Base-by-base conservation (phyloP, 2,329 filamentous ascomycete species). In the Penicillium sp. region DNA sequence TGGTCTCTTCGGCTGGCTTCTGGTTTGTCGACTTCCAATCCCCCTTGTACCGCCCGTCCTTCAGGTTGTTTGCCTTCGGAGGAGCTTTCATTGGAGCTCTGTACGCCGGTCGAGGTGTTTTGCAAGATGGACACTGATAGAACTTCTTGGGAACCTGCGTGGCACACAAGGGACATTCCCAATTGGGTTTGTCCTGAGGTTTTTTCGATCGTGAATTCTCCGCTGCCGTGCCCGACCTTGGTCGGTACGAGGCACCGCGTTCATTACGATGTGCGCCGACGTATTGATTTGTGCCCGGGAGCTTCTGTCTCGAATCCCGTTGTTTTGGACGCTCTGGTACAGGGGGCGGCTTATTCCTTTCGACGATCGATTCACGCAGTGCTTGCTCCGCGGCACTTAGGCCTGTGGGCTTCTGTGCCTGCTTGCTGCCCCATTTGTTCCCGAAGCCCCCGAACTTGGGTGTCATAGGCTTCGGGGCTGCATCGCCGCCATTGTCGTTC, bases 321-420 rank as follows among this genome's bases (percentile, higher is more conserved):
- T 27, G 35, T 25, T 42, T 44, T 5, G 44, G 24, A 6, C 42
- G 40, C 25, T 49, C 32, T 35, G 50, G 47, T 10, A 40, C 24
- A 13, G 52, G 47, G 9, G 42, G 42, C 2, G 53, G 55, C 42
- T 56, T 47, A 12, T 50, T 58, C 29, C 44, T 53, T 37, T 50
- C 53, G 45, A 65, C 32, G 29, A 70, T 47, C 12, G 60, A 50
- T 44, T 66, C 58, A 25, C 68, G 66, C 27, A 66, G 54, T 15
- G 66, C 57, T 42, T 62, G 58, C 47, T 70, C 68, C 32, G 66
- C 62, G 2, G 63, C 47, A 45, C 65, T 70, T 25, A 71, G 53
- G 13, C 57, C 58, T 2, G 59, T 46, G 7, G 62, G 54, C 38
- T 57, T 60, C 33, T 50, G 50, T 24, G 60, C 13, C 40, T 52